Conservation (phyloP, 2,329 filamentous ascomycete genomes). For the Fusarium caatingaense region DNA sequence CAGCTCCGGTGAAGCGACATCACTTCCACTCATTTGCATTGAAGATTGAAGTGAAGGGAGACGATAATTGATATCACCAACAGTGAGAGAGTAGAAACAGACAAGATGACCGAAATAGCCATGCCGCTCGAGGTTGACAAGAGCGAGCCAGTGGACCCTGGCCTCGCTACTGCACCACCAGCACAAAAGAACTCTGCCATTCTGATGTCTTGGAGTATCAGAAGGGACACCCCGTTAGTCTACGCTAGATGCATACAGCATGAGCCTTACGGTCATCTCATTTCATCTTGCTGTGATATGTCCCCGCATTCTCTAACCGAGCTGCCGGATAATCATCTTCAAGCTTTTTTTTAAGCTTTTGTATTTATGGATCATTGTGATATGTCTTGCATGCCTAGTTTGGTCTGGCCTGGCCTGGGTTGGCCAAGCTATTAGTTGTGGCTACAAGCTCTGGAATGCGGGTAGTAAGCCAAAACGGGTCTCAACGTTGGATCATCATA, state of each 20-base stretch:
- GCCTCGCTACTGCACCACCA: neutral
- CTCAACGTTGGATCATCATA: neutral
- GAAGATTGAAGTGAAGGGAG: too few relatives aligned
- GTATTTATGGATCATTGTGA: neutral
- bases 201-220: neutral
- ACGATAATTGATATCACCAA: neutral
- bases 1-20: too few relatives aligned
- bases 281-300: neutral
- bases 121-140: neutral
- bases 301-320: too few relatives aligned
- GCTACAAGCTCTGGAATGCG: neutral
- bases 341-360: neutral
- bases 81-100: neutral
- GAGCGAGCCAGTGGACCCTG: neutral
- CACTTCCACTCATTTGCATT: too few relatives aligned
- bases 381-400: neutral
- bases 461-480: neutral
- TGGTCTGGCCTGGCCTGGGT: neutral
- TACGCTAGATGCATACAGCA: accelerated
- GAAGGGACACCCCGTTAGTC: neutral
- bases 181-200: neutral
- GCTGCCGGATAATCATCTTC: too few relatives aligned
- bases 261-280: neutral
- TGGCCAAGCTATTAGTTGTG: neutral
- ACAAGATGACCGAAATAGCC: accelerated